Evolutionary conservation across 345 rosid species (phyloP).

Genomic region (Balakata baccata): DNA sequence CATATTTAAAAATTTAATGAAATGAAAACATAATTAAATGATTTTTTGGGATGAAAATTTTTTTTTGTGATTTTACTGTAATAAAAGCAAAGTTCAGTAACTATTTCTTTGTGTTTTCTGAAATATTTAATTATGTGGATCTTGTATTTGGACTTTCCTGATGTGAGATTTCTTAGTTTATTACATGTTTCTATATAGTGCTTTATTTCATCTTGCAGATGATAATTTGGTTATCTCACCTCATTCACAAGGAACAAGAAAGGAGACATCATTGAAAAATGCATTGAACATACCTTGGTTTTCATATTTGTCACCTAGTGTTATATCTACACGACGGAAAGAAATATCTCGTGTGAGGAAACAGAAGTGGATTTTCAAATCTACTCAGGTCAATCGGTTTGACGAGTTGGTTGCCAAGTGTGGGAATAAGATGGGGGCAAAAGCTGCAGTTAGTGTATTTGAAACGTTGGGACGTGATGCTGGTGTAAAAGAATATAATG

Average conservation of each 20-base stretch:
- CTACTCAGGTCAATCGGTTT: conserved; percentile 33
- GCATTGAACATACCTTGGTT: conserved; percentile 44
- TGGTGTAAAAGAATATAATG: conserved; percentile 62
- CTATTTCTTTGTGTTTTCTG: background rate
- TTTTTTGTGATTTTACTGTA: too few relatives aligned
- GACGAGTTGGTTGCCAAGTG: conserved; percentile 32
- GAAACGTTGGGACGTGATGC: conserved; percentile 57
- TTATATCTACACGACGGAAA: conserved; percentile 34
- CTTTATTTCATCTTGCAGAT: conserved; percentile 19
- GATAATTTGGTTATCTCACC: background rate
- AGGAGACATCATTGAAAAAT: background rate
- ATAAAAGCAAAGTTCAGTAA: too few relatives aligned
- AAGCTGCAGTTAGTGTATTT: conserved; percentile 40
- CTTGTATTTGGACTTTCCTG: background rate
- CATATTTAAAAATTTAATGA: too few relatives aligned
- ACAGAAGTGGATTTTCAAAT: conserved; percentile 44
- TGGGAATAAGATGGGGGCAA: conserved; percentile 52
- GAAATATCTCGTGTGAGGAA: conserved; percentile 60
- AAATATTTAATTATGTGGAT: background rate
- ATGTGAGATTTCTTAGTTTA: background rate
- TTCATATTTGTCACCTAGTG: conserved; percentile 14
- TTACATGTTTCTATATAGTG: background rate
- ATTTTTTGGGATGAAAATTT: too few relatives aligned
- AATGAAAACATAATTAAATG: too few relatives aligned
- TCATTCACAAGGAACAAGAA: conserved; percentile 3